Evolutionary conservation across 768 basidiomycete species (phyloP), one percentile per base, ranked within the genome.

Genomic region (Pleurotus platypus): DNA sequence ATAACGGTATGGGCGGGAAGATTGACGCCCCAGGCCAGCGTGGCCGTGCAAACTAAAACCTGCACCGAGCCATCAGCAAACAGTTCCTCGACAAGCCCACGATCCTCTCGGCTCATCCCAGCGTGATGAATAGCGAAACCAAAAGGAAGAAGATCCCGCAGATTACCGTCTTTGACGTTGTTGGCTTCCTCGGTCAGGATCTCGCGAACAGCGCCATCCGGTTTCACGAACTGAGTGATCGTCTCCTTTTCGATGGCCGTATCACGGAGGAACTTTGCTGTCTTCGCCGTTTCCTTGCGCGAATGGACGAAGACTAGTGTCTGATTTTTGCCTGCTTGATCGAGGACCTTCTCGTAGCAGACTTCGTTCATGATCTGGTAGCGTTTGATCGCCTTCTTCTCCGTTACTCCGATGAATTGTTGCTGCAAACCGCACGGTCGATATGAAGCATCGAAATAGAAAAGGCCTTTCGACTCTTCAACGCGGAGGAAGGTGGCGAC

Each of bases 1-100:
- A 98, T 94, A 72, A 98, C 96, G 6, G 93, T 90, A 62, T 98
- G 97, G 1, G 95, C 96, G 2, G 97, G 97, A 0, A 98, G 76
- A 68, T 99, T 99, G 72, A 99, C 96, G 76, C 96, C 97, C 97
- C 97, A 99, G 0, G 97, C 97, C 38, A 99, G 86, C 2, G 96
- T 98, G 4, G 97, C 97, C 0, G 97, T 99, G 69, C 93, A 97
- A 45, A 97, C 93, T 22, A 99, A 78, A 0, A 98, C 95, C 67
- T 96, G 94, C 27, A 99, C 79, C 20, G 91, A 86, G 0, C 94
- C 92, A 49, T 96, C 92, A 8, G 85, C 85, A 69, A 99, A 99
- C 8, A 98, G 80, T 60, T 95, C 96, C 70, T 99, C 97, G 16
- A 98, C 94, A 8, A 91, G 81, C 8, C 83, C 86, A 67, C 97